These are phyloP conservation scores for Lepraria neglecta DNA, from an alignment of 495 filamentous ascomycete genomes.

Conservation along the genomic window DNA sequence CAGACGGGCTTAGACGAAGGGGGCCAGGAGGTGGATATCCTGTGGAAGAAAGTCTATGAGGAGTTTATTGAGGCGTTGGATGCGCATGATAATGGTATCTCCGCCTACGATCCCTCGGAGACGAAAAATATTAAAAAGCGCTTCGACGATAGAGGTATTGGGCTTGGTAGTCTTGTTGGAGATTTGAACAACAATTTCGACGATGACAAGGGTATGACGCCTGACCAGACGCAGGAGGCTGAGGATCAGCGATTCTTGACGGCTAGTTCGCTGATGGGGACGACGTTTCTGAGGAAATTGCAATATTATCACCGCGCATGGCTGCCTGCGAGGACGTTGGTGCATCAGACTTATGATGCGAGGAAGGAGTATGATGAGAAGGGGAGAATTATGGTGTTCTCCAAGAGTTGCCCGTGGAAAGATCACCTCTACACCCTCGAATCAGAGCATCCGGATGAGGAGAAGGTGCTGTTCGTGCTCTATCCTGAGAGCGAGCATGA, in stretches of 20 bases:
- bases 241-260: slow-evolving; percentile 75
- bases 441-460: slow-evolving; percentile 44
- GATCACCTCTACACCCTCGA: slow-evolving; percentile 92
- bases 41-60: slow-evolving; percentile 86
- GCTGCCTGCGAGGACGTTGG: slow-evolving; percentile 79
- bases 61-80: slow-evolving; percentile 94
- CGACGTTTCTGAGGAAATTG: slow-evolving; percentile 73
- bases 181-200: slow-evolving; percentile 66
- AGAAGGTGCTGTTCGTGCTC: slow-evolving; percentile 76
- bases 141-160: slow-evolving; percentile 76
- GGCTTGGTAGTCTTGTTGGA: slow-evolving; percentile 72
- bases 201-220: slow-evolving; percentile 10
- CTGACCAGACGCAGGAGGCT: slow-evolving; percentile 45
- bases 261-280: slow-evolving; percentile 76
- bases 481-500: slow-evolving; percentile 72
- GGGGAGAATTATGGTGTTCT: slow-evolving; percentile 75
- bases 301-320: slow-evolving; percentile 65
- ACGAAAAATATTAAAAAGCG: slow-evolving; percentile 65
- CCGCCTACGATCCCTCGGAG: slow-evolving; percentile 61
- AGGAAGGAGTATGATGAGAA: slow-evolving; percentile 60
- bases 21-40: slow-evolving; percentile 58
- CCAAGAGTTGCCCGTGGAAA: slow-evolving; percentile 80
- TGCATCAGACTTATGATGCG: slow-evolving; percentile 60
- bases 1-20: slow-evolving; percentile 56
- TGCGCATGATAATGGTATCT: slow-evolving; percentile 94